Conservation (phyloP, 495 filamentous ascomycete genomes). For the Sabuloglossum arenarium region DNA sequence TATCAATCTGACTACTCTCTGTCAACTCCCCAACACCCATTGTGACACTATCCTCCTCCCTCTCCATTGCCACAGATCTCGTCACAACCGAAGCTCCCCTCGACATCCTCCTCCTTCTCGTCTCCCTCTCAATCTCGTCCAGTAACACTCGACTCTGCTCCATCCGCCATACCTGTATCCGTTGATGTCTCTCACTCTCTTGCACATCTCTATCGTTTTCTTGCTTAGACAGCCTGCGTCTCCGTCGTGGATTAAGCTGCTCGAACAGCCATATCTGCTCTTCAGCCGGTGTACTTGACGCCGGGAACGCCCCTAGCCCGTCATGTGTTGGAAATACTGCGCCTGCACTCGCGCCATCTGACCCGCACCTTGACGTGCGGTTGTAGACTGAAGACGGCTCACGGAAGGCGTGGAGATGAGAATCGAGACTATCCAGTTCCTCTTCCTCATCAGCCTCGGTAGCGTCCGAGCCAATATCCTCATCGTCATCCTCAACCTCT, state of each 20-base stretch:
- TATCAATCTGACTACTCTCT: not conserved
- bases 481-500: conserved; percentile 25
- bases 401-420: conserved; percentile 69
- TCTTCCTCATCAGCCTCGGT: conserved; percentile 11
- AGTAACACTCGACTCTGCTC: conserved; percentile 73
- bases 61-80: conserved; percentile 1
- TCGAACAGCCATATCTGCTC: conserved; percentile 76
- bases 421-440: conserved; percentile 66
- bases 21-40: conserved; percentile 8
- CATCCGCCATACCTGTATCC: conserved; percentile 80
- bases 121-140: conserved; percentile 76
- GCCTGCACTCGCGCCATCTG: conserved; percentile 28
- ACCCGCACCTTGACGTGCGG: conserved; percentile 17
- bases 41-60: conserved; percentile 3
- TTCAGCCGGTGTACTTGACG: conserved; percentile 34
- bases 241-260: conserved; percentile 41
- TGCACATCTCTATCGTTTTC: conserved; percentile 44
- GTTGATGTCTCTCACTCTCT: conserved; percentile 44
- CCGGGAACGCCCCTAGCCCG: conserved; percentile 66
- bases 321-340: conserved; percentile 76
- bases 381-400: conserved; percentile 33
- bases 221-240: conserved; percentile 32
- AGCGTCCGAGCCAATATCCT: conserved; percentile 20
- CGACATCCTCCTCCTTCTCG: conserved; percentile 30
- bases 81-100: not conserved